Conservation (phyloP, 768 basidiomycete species). For the Tephrocybe rancida region DNA sequence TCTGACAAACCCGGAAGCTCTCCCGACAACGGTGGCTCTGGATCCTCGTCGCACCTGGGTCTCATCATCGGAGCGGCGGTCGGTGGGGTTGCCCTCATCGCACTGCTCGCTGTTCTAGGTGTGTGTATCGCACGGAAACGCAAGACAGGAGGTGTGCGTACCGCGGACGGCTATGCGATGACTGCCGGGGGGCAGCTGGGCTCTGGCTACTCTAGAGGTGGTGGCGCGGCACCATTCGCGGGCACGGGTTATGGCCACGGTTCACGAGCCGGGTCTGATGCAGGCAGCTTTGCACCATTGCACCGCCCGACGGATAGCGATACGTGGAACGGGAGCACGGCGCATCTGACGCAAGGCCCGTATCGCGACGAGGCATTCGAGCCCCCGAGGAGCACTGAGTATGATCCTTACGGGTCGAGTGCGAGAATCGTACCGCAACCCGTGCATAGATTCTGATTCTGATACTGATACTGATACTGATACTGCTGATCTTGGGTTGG, state of each 20-base stretch:
- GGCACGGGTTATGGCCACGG: slow-evolving; percentile 25
- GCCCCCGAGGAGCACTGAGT: slow-evolving; percentile 24
- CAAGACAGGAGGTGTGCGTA: slow-evolving; percentile 20
- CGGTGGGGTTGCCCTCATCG: slow-evolving; percentile 6
- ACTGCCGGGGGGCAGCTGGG: slow-evolving; percentile 28
- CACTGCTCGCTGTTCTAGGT: background rate
- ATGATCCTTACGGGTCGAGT: slow-evolving; percentile 37
- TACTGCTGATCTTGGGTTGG: background rate
- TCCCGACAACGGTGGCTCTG: background rate
- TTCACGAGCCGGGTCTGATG: slow-evolving; percentile 43
- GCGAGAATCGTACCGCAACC: slow-evolving; percentile 1
- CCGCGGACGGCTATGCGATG: slow-evolving; percentile 11
- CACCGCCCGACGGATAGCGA: slow-evolving; percentile 57
- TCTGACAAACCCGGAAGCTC: background rate
- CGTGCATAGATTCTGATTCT: slow-evolving; percentile 7
- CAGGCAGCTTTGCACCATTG: slow-evolving; percentile 71
- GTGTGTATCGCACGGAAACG: slow-evolving; percentile 39
- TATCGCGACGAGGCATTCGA: slow-evolving; percentile 29
- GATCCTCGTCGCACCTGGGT: background rate
- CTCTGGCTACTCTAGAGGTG: slow-evolving; percentile 16
- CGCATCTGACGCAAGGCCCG: slow-evolving; percentile 41
- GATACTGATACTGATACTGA: background rate
- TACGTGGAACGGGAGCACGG: slow-evolving; percentile 59
- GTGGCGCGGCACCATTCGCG: slow-evolving; percentile 22
- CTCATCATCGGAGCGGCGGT: slow-evolving; percentile 6